Base-by-base conservation (phyloP, 1,284 basidiomycete species). In the Peniophora sp. region DNA sequence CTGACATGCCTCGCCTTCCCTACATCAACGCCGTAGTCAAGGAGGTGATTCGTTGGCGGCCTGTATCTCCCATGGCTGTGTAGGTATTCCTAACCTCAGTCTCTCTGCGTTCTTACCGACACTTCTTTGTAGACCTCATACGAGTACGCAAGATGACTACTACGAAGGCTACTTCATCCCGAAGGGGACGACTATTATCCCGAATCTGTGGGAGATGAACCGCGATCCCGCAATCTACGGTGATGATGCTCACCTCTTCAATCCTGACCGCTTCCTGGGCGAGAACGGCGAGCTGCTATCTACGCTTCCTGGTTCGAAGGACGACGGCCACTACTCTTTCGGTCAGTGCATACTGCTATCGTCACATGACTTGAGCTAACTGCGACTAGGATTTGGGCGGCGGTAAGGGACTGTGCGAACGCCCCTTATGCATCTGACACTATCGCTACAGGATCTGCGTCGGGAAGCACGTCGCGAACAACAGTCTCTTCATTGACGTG, bases 101-200 rank as follows among this genome's bases (percentile, higher is more conserved):
- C 37, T 8, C n/a, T n/a, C 18, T n/a, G 8, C 8, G n/a, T 32
- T 5, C 27, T 5, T 5, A 32, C 27, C 27, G 27, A 32, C 12
- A 32, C 27, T 32, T 12, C 5, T 5, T 5, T 5, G 27, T 32
- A 32, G 27, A 10, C 58, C 62, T 1, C 62, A 62, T 32, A 49
- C 45, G 9, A 52, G 57, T 2, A 37, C 47, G 17, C 51, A 58
- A 43, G 62, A 62, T 27, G 58, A 62, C 24, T 58, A 54, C 50
- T 64, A 63, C 43, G 52, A 58, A 18, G 43, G 43, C 8, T 45
- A 45, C 20, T 41, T 41, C 20, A 41, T 41, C 8, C 39, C 39
- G 9, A 41, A 41, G n/a, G 39, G 39, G 15, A 41, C 39, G 15
- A n/a, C 39, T 15, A 9, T 41, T 9, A 6, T 41, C 15, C 9